Evolutionary conservation across 495 filamentous ascomycete species (phyloP).

Genomic region (Pseudotulostoma volvatum): DNA sequence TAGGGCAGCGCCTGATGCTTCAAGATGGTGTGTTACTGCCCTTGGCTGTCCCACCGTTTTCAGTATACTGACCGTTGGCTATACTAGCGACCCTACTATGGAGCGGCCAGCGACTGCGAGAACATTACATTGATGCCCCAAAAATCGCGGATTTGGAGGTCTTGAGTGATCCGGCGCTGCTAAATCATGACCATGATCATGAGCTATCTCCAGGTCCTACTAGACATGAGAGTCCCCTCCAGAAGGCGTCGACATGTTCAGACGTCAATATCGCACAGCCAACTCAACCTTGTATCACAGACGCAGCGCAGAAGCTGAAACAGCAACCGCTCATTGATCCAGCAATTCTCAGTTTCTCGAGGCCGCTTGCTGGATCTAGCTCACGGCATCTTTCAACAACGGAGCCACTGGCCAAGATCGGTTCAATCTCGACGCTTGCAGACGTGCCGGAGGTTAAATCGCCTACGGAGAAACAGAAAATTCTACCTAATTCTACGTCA

Average conservation of each 20-base stretch:
- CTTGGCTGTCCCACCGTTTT: neutral
- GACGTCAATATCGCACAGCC: too few relatives aligned
- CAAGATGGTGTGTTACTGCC: constrained; percentile 46
- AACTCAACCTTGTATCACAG: too few relatives aligned
- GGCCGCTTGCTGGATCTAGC: neutral
- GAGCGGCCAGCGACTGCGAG: constrained; percentile 29
- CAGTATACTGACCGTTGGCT: constrained; percentile 2
- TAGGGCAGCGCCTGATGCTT: constrained; percentile 57
- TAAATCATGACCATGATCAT: neutral
- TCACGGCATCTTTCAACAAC: neutral
- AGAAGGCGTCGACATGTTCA: too few relatives aligned
- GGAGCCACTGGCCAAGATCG: too few relatives aligned
- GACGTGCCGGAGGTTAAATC: too few relatives aligned
- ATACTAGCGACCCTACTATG: constrained; percentile 31
- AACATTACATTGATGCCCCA: constrained; percentile 36
- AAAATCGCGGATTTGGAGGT: constrained; percentile 44
- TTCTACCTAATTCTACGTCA: neutral
- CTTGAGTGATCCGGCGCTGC: neutral
- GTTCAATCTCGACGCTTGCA: too few relatives aligned
- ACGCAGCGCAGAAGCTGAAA: too few relatives aligned
- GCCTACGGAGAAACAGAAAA: neutral
- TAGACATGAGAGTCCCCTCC: too few relatives aligned
- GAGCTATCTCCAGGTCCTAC: too few relatives aligned
- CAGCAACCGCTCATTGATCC: constrained; percentile 32
- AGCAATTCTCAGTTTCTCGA: constrained; percentile 34